These are phyloP conservation scores for Agroathelia rolfsii DNA, from an alignment of 1,284 basidiomycete genomes.

Conservation along the genomic window DNA sequence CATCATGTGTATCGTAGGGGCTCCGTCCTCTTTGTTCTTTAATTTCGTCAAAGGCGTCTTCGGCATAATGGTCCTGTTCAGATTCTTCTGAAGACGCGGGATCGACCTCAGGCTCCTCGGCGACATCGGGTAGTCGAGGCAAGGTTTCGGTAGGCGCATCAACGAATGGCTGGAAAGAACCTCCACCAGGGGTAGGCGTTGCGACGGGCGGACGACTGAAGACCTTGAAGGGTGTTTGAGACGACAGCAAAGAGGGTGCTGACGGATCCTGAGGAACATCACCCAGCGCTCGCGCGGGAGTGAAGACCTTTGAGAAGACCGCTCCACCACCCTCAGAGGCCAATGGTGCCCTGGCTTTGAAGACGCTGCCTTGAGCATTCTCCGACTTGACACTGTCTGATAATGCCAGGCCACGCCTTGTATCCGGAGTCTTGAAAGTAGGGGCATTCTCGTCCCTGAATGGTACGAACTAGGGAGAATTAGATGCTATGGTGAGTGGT, in stretches of 20 bases:
- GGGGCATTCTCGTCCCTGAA: conserved; percentile 56
- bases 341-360: conserved; percentile 14
- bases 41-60: conserved; percentile 17
- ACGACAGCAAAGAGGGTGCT: conserved; percentile 45
- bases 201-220: conserved; percentile 52
- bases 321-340: conserved; percentile 20
- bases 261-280: conserved; percentile 17
- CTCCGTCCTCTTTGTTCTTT: conserved; percentile 20
- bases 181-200: conserved; percentile 12
- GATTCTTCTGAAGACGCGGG: conserved; percentile 8
- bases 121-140: too few species aligned
- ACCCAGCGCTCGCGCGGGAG: conserved; percentile 36
- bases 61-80: conserved; percentile 12
- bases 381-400: too few species aligned
- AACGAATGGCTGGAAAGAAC: conserved; percentile 36
- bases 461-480: too few species aligned
- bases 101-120: too few species aligned
- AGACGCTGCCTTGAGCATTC: conserved; percentile 21
- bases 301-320: conserved; percentile 53
- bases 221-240: conserved; percentile 56
- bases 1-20: conserved; percentile 16
- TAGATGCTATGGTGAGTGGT: too few species aligned
- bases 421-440: too few species aligned
- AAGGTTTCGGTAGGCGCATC: too few species aligned
- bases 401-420: too few species aligned